Base-by-base conservation (phyloP, 306 rosid species). In the Cyclanthera cordifolia region DNA sequence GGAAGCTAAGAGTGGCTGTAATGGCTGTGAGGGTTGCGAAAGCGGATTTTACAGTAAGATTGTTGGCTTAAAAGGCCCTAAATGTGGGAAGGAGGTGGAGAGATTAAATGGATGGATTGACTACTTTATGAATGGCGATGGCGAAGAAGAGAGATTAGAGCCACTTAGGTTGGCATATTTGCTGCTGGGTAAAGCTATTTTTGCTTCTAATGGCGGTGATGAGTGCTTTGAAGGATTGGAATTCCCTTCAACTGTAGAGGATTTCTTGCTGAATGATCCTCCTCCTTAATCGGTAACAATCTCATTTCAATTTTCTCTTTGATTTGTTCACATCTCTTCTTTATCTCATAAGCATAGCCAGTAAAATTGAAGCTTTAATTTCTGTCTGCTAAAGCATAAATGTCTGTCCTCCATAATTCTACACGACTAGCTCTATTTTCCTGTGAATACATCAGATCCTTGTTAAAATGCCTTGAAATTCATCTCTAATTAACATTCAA, bases 101-200 rank as follows among this genome's bases (percentile, higher is more conserved):
- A 85, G 97, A 76, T 72, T 91, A 69, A 80, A 87, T 73, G 88
- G 88, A 67, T 91, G 97, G 96, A 91, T 91, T 55, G 66, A 84
- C 17, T 82, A 77, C 75, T 89, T 85, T n/a, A 0, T 77, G 74
- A 80, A 77, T 82, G 81, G 82, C 21, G 64, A 67, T 16, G 82
- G 70, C 71, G 87, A 78, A 13, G 79, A 72, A 73, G 84, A 82
- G 57, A 86, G 74, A 73, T 75, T 59, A 55, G 96, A 91, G 74
- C 92, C 92, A 5, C 82, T 91, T 25, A 85, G 97, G 51, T 78
- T 91, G 82, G 89, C 90, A 25, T 88, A 86, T 77, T 66, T 89
- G 87, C 86, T 89, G 77, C 58, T 91, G 75, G 90, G 90, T 15
- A 87, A 87, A 78, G 84, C 88, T 81, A 82, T 82, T 78, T 78